Evolutionary conservation across 176 grass and related monocot genomes (phyloP), one percentile per base, ranked within the genome.

Genomic region (Leersia perrieri): DNA sequence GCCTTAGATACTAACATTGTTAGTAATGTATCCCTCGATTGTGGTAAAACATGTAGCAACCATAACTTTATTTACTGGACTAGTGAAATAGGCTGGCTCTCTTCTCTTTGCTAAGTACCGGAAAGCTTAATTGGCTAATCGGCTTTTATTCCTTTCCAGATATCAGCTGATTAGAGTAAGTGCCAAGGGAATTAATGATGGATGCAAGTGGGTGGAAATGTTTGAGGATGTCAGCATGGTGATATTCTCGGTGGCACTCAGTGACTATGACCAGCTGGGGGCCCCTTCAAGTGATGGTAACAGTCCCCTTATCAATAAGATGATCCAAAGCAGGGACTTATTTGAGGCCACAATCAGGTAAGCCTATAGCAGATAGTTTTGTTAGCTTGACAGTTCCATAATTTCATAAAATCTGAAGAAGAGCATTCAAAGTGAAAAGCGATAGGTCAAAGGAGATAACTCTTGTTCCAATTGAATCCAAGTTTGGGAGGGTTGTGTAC

Each of bases 161-260:
- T 95, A 93, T 83, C 96, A 95, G 84, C 80, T 98, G 67, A 98
- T 95, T 41, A 86, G 92, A 70, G 88, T 95, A 67, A 98, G 86
- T 1, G 86, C 78, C 39, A 95, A 95, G 88, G 96, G 96, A 65
- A 90, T 98, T 67, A 93, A 77, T 27, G 81, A 98, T 57, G 92
- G 96, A 49, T 98, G 96, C 75, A 98, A 98, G 71, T 98, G 92
- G 96, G 92, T 98, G 23, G 96, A 98, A 75, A 98, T 98, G 96
- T 98, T 98, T 73, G 95, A 98, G 80, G 96, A 98, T 84, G 96
- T 98, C 30, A 79, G 86, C 12, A 77, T 87, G 42, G 92, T 98
- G 53, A 95, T 98, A 72, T 98, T 98, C 86, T 95, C 86, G 0
- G 72, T 98, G 36, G 61, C 92, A 9, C 87, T 98, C 67, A 91